A percentile compares a stretch with the other conserved stretches of the same genome.
These are phyloP conservation scores for Sonneratia caseolaris DNA, from an alignment of 345 rosid genomes.

Conservation along the genomic window DNA sequence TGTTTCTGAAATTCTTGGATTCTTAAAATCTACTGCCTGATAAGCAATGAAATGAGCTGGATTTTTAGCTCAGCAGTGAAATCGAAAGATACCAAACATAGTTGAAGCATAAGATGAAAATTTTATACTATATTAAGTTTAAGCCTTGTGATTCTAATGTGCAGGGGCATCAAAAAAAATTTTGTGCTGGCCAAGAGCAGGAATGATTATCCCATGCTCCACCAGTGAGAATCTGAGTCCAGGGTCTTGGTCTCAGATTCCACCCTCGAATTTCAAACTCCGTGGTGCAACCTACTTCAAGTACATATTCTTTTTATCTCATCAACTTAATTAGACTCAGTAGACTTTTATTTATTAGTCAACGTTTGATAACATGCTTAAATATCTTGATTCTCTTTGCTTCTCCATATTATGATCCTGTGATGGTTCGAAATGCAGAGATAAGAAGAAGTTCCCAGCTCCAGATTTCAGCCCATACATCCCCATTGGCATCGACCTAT, in stretches of 20 bases:
- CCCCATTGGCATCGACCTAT: conserved; percentile 77
- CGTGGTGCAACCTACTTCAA: conserved; percentile 58
- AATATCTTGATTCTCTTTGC: not conserved
- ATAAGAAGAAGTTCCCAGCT: conserved; percentile 68
- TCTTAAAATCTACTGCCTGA: not conserved
- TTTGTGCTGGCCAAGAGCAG: conserved; percentile 51
- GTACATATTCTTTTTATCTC: conserved; percentile 23
- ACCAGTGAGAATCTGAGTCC: conserved; percentile 31
- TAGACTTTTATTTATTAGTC: not conserved
- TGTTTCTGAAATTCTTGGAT: conserved; percentile 9
- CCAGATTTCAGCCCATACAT: conserved; percentile 47
- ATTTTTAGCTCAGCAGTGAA: not conserved
- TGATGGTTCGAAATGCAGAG: conserved; percentile 37
- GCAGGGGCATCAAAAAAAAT: conserved; percentile 54
- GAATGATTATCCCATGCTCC: conserved; percentile 35
- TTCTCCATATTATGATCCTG: not conserved
- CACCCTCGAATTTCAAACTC: conserved; percentile 61
- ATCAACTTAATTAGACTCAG: not conserved
- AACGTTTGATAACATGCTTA: not conserved
- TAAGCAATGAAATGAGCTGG: not conserved
- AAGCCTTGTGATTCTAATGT: not conserved
- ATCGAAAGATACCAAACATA: not conserved
- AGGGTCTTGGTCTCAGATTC: conserved; percentile 60
- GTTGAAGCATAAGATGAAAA: not conserved
- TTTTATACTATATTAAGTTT: not conserved